Conservation (phyloP, 148 eudicot genomes). For the Silene uniflora region DNA sequence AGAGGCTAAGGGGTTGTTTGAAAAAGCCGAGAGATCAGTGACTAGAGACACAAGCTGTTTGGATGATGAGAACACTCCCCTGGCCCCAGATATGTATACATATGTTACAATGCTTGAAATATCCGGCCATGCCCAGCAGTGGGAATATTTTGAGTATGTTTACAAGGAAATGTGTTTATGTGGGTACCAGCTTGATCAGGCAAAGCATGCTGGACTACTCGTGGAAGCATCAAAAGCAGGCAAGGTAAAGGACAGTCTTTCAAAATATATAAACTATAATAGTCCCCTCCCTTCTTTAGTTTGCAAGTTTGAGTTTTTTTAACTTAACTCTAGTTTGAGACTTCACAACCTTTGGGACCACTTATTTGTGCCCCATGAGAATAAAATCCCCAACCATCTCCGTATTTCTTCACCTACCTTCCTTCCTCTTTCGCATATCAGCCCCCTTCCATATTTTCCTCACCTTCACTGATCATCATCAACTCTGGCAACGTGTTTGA, state of each 20-base stretch:
- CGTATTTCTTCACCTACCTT: too few species aligned
- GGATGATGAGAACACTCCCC: slow-evolving; percentile 31
- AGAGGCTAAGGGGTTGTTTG: slow-evolving; percentile 76
- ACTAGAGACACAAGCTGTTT: slow-evolving; percentile 22
- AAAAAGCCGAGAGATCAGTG: slow-evolving; percentile 37
- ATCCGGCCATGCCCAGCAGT: slow-evolving; percentile 67
- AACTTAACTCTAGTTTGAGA: too few species aligned
- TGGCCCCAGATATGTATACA: slow-evolving; percentile 59
- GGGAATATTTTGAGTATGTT: slow-evolving; percentile 91
- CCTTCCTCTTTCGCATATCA: too few species aligned
- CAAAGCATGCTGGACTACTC: slow-evolving; percentile 51
- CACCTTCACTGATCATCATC: too few species aligned
- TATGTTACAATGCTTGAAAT: slow-evolving; percentile 72
- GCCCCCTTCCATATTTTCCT: too few species aligned
- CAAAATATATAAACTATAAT: too few species aligned
- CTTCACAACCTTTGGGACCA: neutral
- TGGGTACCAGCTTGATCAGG: slow-evolving; percentile 62
- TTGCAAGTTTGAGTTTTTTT: too few species aligned
- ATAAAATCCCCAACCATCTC: too few species aligned
- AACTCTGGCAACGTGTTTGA: too few species aligned
- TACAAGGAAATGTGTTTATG: slow-evolving; percentile 79
- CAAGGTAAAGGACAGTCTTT: slow-evolving; percentile 48
- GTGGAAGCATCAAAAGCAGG: slow-evolving; percentile 85
- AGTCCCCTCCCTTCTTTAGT: too few species aligned
- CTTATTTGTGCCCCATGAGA: too few species aligned